Evolutionary conservation across 192 early-diverging fungal genomes (phyloP).

Genomic region (Pilobolus umbonatus): DNA sequence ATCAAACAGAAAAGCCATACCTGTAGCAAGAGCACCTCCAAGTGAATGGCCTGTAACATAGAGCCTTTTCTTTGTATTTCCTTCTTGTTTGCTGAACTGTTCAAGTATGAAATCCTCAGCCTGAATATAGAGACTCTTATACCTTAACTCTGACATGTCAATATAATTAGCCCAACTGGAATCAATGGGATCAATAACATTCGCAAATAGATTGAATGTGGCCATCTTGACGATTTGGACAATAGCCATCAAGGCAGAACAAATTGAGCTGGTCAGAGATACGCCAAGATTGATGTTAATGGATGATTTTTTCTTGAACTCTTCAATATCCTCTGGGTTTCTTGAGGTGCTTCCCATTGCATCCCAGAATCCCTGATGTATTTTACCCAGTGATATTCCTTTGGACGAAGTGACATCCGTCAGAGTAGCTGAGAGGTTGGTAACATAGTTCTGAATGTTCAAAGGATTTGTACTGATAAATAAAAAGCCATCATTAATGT

Average conservation of each 20-base stretch:
- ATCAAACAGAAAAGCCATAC: slow-evolving; percentile 17
- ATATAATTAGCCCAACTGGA: slow-evolving; percentile 38
- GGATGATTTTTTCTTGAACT: no score
- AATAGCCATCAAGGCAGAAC: slow-evolving; percentile 32
- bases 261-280: slow-evolving; percentile 39
- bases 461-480: slow-evolving; percentile 41
- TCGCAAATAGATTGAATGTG: slow-evolving; percentile 34
- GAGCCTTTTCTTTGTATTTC: slow-evolving; percentile 32
- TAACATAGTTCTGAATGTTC: slow-evolving; percentile 53
- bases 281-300: slow-evolving; percentile 41
- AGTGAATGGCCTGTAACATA: slow-evolving; percentile 52
- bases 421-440: slow-evolving; percentile 36
- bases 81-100: slow-evolving; percentile 3
- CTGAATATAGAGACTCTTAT: slow-evolving; percentile 40
- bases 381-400: slow-evolving; percentile 36
- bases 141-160: slow-evolving; percentile 24
- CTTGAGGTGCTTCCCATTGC: slow-evolving; percentile 38
- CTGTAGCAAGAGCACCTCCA: slow-evolving; percentile 44
- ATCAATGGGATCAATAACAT: slow-evolving; percentile 49
- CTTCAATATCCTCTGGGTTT: no score
- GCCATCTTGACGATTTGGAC: slow-evolving; percentile 35
- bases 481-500: neutral
- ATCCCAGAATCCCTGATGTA: slow-evolving; percentile 50
- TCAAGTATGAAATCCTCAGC: slow-evolving; percentile 32
- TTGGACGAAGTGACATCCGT: slow-evolving; percentile 15